These are phyloP conservation scores for Cerioporus squamosus DNA, from an alignment of 1,284 basidiomycete genomes.

Conservation along the genomic window DNA sequence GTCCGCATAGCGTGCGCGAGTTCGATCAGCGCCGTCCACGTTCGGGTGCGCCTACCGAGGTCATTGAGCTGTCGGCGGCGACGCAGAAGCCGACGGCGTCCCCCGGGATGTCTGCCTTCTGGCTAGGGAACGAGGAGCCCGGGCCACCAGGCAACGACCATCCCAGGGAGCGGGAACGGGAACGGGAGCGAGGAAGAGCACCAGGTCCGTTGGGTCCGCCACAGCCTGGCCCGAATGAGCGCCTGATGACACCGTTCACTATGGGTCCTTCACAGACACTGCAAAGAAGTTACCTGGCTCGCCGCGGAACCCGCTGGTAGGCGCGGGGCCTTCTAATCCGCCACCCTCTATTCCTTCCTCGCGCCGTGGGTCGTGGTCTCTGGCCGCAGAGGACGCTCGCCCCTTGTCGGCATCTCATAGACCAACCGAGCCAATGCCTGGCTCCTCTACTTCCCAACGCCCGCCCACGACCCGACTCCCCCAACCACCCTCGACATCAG, in stretches of 20 bases:
- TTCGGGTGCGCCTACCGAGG: slow-evolving; percentile 45
- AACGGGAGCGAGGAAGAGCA: slow-evolving; percentile 25
- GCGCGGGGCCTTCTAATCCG: slow-evolving; percentile 24
- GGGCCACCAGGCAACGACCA: neutral
- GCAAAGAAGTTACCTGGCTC: slow-evolving; percentile 31
- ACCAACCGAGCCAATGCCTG: slow-evolving; percentile 8
- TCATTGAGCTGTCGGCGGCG: slow-evolving; percentile 50
- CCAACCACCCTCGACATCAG: slow-evolving; percentile 13
- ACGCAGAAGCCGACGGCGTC: slow-evolving; percentile 22
- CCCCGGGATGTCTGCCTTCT: slow-evolving; percentile 23
- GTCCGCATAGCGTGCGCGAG: slow-evolving; percentile 32
- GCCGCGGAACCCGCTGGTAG: slow-evolving; percentile 18
- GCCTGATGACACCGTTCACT: slow-evolving; percentile 49
- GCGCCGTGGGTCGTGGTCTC: slow-evolving; percentile 38
- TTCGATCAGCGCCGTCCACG: slow-evolving; percentile 35
- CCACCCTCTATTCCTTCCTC: slow-evolving; percentile 33
- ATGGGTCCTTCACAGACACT: slow-evolving; percentile 51
- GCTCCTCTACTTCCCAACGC: slow-evolving; percentile 10
- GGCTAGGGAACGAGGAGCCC: slow-evolving; percentile 29
- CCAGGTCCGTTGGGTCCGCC: slow-evolving; percentile 32
- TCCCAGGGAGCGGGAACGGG: slow-evolving; percentile 8
- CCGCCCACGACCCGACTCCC: slow-evolving; percentile 15
- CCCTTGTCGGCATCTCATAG: slow-evolving; percentile 25
- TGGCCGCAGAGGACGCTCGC: slow-evolving; percentile 25
- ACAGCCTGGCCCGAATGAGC: slow-evolving; percentile 42